Evolutionary conservation across 2,329 filamentous ascomycete genomes (phyloP).

Genomic region (Pyricularia sp.): DNA sequence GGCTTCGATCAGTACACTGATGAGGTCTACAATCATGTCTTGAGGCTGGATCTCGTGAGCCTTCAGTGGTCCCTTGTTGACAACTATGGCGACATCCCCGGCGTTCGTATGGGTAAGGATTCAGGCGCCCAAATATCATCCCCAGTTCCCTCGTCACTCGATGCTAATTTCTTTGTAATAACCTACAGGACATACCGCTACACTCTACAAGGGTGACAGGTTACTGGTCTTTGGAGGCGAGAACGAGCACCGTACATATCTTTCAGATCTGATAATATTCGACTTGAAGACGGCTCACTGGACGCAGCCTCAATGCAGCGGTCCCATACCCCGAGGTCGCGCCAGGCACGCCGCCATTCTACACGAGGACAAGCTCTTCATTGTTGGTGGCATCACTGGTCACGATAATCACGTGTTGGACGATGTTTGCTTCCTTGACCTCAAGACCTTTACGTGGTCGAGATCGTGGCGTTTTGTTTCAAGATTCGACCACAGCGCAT

Average conservation of each 20-base stretch:
- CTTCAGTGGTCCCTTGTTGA: constrained; percentile 94
- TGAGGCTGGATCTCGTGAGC: constrained; percentile 76
- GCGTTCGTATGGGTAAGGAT: constrained; percentile 81
- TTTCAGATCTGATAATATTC: constrained; percentile 93
- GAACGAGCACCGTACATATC: constrained; percentile 92
- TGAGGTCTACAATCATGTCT: constrained; percentile 96
- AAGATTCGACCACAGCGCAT: constrained; percentile 89
- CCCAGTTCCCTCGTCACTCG: constrained; percentile 6
- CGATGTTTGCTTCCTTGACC: constrained; percentile 91
- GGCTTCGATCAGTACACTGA: constrained; percentile 99
- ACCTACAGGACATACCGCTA: constrained; percentile 81
- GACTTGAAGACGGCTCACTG: constrained; percentile 91
- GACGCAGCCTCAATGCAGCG: constrained; percentile 83
- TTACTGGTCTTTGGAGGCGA: constrained; percentile 96
- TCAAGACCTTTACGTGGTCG: constrained; percentile 98
- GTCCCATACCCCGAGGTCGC: constrained; percentile 77
- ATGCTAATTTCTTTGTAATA: constrained; percentile 7
- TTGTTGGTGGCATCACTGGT: constrained; percentile 91
- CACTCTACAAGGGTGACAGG: constrained; percentile 87
- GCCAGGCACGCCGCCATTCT: constrained; percentile 90
- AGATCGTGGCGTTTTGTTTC: constrained; percentile 91
- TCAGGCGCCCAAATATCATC: neutral
- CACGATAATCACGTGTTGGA: constrained; percentile 88
- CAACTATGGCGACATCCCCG: constrained; percentile 97
- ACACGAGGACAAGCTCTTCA: constrained; percentile 92